phyloP scores from a whole-genome alignment of 352 stramenopile genomes.

The Globisporangium yorkense region DNA sequence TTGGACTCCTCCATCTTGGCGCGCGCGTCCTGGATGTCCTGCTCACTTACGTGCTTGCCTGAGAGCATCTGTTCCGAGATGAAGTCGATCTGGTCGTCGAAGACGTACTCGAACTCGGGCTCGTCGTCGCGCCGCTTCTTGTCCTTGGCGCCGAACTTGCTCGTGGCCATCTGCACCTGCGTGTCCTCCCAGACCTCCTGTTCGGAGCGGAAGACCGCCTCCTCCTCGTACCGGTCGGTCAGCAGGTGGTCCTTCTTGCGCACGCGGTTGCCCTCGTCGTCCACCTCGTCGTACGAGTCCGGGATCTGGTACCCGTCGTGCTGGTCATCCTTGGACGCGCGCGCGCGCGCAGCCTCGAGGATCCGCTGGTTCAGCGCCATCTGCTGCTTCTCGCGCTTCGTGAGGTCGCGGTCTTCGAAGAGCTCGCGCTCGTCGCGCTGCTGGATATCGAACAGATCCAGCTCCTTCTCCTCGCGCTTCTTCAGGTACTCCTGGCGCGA shows the following conservation, averaged over 20 bases:
- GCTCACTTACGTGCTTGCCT: conserved; percentile 77
- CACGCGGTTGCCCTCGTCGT: conserved; percentile 86
- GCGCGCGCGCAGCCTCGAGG: conserved; percentile 77
- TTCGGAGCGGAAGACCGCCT: conserved; percentile 93
- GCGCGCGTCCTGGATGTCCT: conserved; percentile 65
- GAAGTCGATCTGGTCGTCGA: conserved; percentile 99
- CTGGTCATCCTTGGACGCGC: conserved; percentile 44
- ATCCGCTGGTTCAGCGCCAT: conserved; percentile 88
- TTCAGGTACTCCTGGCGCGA: conserved; percentile 96
- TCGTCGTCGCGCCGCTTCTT: conserved; percentile 38
- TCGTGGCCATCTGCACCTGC: conserved; percentile 89
- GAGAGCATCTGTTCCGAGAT: conserved; percentile 91
- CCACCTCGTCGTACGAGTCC: conserved; percentile 93
- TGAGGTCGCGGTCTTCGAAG: conserved; percentile 77
- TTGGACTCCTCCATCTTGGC: conserved; percentile 72
- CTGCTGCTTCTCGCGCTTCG: conserved; percentile 76
- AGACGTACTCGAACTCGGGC: conserved; percentile 95
- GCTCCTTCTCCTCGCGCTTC: conserved; percentile 96
- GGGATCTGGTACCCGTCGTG: conserved; percentile 93
- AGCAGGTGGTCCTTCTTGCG: conserved; percentile 91
- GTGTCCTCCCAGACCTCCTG: conserved; percentile 98
- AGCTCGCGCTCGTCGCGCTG: conserved; percentile 73
- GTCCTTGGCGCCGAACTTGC: conserved; percentile 60
- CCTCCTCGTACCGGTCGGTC: conserved; percentile 92
- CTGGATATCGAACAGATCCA: conserved; percentile 89